Conservation (phyloP, 2,329 filamentous ascomycete genomes). For the Epichloe baconii region DNA sequence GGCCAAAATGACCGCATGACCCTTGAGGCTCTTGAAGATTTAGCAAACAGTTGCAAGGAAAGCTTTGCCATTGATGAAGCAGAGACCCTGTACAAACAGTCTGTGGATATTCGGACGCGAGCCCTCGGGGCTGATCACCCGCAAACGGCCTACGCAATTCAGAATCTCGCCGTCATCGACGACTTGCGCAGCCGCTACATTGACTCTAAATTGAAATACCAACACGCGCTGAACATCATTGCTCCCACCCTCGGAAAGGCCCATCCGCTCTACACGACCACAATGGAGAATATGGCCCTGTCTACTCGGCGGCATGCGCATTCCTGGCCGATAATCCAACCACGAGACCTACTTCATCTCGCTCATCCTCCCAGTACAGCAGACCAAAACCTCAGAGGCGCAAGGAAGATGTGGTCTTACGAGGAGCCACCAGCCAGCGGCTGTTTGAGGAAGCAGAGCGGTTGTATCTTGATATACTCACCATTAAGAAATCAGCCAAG, state of each 20-base stretch:
- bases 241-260: constrained; percentile 11
- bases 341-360: constrained; percentile 1
- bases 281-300: constrained; percentile 13
- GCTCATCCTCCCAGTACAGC: neutral
- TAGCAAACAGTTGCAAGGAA: constrained; percentile 13
- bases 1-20: constrained; percentile 15
- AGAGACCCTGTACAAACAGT: constrained; percentile 14
- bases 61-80: constrained; percentile 16
- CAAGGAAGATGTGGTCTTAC: constrained; percentile 5
- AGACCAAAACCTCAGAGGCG: neutral
- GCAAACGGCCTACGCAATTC: constrained; percentile 12
- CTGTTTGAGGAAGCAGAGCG: constrained; percentile 13
- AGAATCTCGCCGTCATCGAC: constrained; percentile 15
- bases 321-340: neutral
- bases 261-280: constrained; percentile 12
- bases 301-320: constrained; percentile 2
- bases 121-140: constrained; percentile 13
- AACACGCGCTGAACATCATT: constrained; percentile 12
- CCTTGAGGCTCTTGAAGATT: constrained; percentile 15
- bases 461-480: constrained; percentile 14
- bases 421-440: constrained; percentile 4
- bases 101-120: constrained; percentile 12
- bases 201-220: constrained; percentile 12
- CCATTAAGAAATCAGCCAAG: constrained; percentile 11
- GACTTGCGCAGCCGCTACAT: constrained; percentile 11